These are phyloP conservation scores for Arabis alpina DNA, from an alignment of 345 rosid genomes.

Conservation along the genomic window DNA sequence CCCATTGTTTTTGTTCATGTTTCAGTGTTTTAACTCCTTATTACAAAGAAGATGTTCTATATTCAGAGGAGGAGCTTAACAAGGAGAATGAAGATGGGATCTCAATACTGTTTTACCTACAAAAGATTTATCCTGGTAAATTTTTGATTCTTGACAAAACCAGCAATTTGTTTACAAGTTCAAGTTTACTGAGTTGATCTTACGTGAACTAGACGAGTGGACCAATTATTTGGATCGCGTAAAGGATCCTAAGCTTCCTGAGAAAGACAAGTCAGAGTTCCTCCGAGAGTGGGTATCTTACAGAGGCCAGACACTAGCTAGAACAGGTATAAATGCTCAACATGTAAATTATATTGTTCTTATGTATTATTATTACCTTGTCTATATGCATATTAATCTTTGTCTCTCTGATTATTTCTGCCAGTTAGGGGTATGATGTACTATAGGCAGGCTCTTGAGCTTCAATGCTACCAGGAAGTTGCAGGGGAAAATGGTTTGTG, in stretches of 20 bases:
- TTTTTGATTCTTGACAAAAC: conserved; percentile 29
- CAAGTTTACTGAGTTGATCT: conserved; percentile 29
- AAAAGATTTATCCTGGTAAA: conserved; percentile 90
- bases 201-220: conserved; percentile 78
- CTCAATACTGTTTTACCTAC: conserved; percentile 74
- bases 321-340: conserved; percentile 65
- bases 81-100: conserved; percentile 94
- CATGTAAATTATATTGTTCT: background rate
- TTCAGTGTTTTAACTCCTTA: conserved; percentile 91
- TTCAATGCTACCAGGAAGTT: conserved; percentile 63
- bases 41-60: conserved; percentile 85
- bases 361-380: conserved; percentile 16
- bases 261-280: conserved; percentile 49
- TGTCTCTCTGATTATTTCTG: conserved; percentile 32
- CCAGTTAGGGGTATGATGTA: conserved; percentile 52
- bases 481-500: conserved; percentile 70
- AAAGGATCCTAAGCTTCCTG: conserved; percentile 39
- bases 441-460: conserved; percentile 47
- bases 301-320: conserved; percentile 89
- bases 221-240: conserved; percentile 68
- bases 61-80: conserved; percentile 79
- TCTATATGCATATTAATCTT: conserved; percentile 13
- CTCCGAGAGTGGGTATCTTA: conserved; percentile 84
- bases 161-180: background rate
- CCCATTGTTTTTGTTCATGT: conserved; percentile 35